These are phyloP conservation scores for Dalbergia cultrata DNA, from an alignment of 306 rosid species.

Conservation along the genomic window DNA sequence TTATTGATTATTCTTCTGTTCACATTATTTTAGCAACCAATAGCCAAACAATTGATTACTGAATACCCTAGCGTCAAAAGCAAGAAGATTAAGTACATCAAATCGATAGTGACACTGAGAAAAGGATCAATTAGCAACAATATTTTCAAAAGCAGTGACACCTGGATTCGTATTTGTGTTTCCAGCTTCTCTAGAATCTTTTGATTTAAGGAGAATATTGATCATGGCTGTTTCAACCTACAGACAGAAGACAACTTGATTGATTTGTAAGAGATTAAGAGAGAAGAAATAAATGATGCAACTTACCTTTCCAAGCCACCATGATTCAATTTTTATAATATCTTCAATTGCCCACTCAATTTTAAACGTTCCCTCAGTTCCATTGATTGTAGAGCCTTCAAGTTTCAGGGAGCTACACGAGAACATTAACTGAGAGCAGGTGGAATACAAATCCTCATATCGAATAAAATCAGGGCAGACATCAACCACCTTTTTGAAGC, in stretches of 20 bases:
- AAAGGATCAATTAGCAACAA: constrained; percentile 10
- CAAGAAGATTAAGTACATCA: constrained; percentile 26
- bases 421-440: constrained; percentile 60
- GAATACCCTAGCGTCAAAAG: constrained; percentile 10
- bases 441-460: constrained; percentile 54
- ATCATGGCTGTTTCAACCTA: constrained; percentile 71
- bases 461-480: constrained; percentile 61
- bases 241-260: constrained; percentile 44
- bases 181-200: constrained; percentile 53
- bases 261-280: constrained; percentile 28
- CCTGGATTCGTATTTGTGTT: constrained; percentile 63
- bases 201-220: constrained; percentile 57
- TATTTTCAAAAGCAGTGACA: constrained; percentile 43
- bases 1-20: constrained; percentile 10
- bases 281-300: constrained; percentile 20
- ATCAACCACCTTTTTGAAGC: constrained; percentile 46
- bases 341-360: constrained; percentile 62
- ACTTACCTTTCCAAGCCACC: constrained; percentile 61
- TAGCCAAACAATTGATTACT: constrained; percentile 33
- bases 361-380: constrained; percentile 46
- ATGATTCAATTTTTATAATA: constrained; percentile 62
- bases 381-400: constrained; percentile 54
- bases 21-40: constrained; percentile 28
- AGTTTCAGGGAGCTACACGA: constrained; percentile 59
- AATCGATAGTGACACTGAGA: not conserved